Base-by-base conservation (phyloP, 805 yeast species). In the Metschnikowia continentalis region DNA sequence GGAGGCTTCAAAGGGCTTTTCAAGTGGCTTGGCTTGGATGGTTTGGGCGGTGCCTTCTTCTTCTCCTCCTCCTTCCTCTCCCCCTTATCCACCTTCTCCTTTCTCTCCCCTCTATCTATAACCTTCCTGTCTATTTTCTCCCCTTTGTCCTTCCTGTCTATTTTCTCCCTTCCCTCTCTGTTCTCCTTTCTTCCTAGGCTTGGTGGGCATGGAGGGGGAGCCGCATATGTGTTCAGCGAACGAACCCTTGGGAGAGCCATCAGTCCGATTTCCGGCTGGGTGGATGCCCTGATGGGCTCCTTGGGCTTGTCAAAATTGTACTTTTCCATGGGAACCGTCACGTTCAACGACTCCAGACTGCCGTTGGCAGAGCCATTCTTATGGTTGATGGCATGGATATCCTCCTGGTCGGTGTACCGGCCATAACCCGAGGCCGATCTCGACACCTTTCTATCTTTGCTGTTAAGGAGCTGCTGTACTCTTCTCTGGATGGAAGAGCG, bases 381-480 rank as follows among this genome's bases (percentile, higher is more conserved):
- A 42, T 64, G 72, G 46, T 61, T 62, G 41, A 54, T 57, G 30
- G 62, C 62, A 5, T 50, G 38, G 19, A 59, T 54, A 36, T 59
- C 62, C 10, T 60, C 65, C 33, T 56, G 55, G 45, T 77, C 84
- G 0, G 91, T 83, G 62, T 78, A 88, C 62, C 81, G 81, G 6
- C 96, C 96, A 65, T 90, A 90, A 0, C 96, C 96, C 5, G 75
- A 66, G 0, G 96, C 96, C 0, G 92, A 83, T 58, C 80, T 84
- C 11, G 79, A 78, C 4, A 78, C 62, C n/a, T 61, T 55, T 36
- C 61, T 69, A 47, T 66, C 65, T 53, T 64, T 66, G 57, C 74
- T 71, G 52, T 66, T 72, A 49, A 82, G 64, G 37, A 80, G 68
- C 57, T 73, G 74, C 42, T 76, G 78, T 64, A 83, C 81, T 56